Percentiles rank a stretch among this genome's conserved stretches.
These are phyloP conservation scores for Phylloporus arenicola DNA, from an alignment of 768 basidiomycete genomes.

Conservation along the genomic window DNA sequence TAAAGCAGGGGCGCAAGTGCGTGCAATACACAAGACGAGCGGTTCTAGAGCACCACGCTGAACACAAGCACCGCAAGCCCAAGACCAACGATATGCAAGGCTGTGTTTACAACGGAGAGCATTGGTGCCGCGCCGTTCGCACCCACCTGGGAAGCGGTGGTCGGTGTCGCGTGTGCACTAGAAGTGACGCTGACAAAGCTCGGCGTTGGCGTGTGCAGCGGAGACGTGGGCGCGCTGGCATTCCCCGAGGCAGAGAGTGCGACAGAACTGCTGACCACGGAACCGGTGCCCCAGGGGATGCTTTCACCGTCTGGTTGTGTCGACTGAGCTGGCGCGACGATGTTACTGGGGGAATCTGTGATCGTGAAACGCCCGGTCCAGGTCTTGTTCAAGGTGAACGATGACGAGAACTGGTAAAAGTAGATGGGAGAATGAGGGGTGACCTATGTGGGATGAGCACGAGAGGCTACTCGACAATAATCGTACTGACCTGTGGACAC, in stretches of 20 bases:
- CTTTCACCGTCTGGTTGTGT: constrained; percentile 45
- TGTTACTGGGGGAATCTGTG: constrained; percentile 42
- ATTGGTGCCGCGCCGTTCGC: neutral
- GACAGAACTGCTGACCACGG: constrained; percentile 40
- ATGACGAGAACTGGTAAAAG: constrained; percentile 71
- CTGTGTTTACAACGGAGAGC: neutral
- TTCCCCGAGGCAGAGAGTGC: constrained; percentile 15
- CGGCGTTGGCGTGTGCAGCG: neutral
- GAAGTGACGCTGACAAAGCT: neutral
- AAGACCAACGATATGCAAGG: neutral
- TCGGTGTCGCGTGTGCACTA: neutral
- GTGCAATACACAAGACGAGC: no score
- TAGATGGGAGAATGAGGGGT: constrained; percentile 62
- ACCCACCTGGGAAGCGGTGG: neutral
- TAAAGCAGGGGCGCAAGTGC: no score
- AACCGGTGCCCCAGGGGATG: constrained; percentile 66
- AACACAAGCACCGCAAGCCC: neutral
- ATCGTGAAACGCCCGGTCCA: constrained; percentile 83
- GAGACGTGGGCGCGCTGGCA: neutral
- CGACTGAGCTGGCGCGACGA: constrained; percentile 44
- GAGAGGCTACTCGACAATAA: neutral
- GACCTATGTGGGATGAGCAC: constrained; percentile 39
- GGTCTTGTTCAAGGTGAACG: constrained; percentile 32
- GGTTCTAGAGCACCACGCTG: neutral
- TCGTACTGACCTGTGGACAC: constrained; percentile 59